Conservation (phyloP, 2,329 filamentous ascomycete genomes). For the Fusarium sp. region DNA sequence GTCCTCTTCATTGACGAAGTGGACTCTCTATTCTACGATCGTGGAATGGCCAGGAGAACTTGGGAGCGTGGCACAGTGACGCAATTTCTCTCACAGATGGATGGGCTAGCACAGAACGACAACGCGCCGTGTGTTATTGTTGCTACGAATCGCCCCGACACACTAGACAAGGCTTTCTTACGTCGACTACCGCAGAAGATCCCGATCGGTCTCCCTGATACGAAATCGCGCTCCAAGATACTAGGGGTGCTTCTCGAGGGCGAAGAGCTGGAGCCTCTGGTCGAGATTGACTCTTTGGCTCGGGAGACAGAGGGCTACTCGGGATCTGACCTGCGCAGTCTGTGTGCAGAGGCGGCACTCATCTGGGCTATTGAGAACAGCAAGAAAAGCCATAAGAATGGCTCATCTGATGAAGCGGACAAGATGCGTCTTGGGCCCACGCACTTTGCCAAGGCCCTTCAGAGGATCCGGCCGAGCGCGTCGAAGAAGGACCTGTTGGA, state of each 20-base stretch:
- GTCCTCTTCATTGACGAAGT: not conserved
- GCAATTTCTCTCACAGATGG: not conserved
- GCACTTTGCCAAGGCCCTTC: not conserved
- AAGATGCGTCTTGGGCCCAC: not conserved
- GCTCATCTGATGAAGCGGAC: accelerated
- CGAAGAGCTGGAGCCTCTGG: not conserved
- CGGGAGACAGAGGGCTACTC: not conserved
- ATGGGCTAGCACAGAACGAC: not conserved
- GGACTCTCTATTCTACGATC: not conserved
- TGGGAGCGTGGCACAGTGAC: not conserved
- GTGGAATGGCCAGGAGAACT: not conserved
- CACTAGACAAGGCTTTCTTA: not conserved
- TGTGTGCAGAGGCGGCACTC: not conserved
- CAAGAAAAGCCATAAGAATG: not conserved
- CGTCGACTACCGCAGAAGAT: not conserved
- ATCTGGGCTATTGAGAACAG: not conserved
- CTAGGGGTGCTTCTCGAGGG: not conserved
- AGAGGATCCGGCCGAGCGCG: not conserved
- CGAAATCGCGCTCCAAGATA: not conserved
- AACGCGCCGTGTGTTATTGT: not conserved
- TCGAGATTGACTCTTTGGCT: not conserved
- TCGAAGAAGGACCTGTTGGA: not conserved
- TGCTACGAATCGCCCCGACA: not conserved
- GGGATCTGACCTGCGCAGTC: not conserved
- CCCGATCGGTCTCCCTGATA: not conserved